These are phyloP conservation scores for Jimgerdemannia flammicorona DNA, from an alignment of 192 early-diverging fungal genomes.

Conservation along the genomic window DNA sequence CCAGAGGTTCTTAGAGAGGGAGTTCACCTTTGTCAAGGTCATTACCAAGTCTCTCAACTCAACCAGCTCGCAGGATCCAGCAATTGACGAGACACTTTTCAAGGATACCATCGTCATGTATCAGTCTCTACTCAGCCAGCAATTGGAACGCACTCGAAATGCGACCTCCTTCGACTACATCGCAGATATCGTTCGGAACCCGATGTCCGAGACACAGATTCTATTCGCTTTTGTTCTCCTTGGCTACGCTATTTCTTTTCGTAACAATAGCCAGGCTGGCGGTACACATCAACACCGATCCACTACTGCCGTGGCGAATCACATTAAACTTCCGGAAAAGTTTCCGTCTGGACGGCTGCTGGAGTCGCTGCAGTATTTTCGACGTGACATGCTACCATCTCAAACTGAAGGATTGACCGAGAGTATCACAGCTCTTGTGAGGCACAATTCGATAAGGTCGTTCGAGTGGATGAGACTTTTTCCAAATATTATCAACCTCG, in stretches of 20 bases:
- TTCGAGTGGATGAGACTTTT: neutral
- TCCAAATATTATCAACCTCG: neutral
- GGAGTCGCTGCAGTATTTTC: neutral
- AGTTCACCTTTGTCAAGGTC: neutral
- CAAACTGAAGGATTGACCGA: neutral
- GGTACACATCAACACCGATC: neutral
- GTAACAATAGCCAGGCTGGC: neutral
- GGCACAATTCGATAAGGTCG: neutral
- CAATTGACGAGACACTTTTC: neutral
- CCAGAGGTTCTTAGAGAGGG: neutral
- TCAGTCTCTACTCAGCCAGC: neutral
- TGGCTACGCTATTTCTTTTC: neutral
- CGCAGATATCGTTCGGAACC: neutral
- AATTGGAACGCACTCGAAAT: neutral
- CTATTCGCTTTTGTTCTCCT: neutral
- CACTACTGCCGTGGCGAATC: neutral
- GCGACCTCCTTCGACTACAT: neutral
- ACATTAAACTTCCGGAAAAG: neutral
- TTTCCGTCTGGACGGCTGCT: neutral
- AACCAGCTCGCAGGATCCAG: neutral
- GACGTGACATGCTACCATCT: neutral
- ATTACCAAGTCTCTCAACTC: neutral
- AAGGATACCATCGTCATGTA: neutral
- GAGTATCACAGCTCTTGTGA: neutral
- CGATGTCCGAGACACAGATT: neutral